Evolutionary conservation across 805 yeast species (phyloP), one percentile per base, ranked within the genome.

Genomic region (Sugiyamaella marilandica): DNA sequence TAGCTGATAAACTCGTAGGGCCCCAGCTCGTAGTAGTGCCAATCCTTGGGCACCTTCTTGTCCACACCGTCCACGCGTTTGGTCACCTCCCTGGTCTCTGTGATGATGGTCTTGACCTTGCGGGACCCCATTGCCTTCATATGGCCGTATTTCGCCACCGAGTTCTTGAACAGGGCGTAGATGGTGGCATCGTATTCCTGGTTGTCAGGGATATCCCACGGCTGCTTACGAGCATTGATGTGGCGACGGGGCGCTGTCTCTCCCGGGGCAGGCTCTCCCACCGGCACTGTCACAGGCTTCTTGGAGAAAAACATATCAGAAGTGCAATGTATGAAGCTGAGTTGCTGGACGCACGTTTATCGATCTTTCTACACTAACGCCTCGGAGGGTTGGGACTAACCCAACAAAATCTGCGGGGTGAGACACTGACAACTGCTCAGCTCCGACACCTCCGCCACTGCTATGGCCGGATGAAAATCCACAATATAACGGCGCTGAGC

Each of bases 11-110:
- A 85, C 54, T 81, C 71, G 73, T 90, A 94, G 44, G 80, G 79
- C 8, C 88, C 77, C 64, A 85, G 73, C 71, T 94, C 97, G 67
- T 79, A 94, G 70, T 74, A 92, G 51, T 77, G 71, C 99, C 99
- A 94, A 50, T 83, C 83, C 73, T 94, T 94, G 64, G 86, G 89
- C 47, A 85, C 84, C 59, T 80, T 74, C 29, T 70, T 73, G 52
- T 80, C 80, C 66, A 85, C 78, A 54, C 97, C 98, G 61, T 91
- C 86, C 46, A 94, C 73, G 49, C 79, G 65, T 74, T 89, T 91
- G 56, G 80, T 82, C 54, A 94, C 78, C 63, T 74, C 76, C 71
- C 87, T 90, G 49, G 74, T 77, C 68, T 94, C 97, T 51, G 73
- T 79, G 70, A 89, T 92, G 50, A 87, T 67, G 51, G 89, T 92